Conservation (phyloP, 495 filamentous ascomycete species). For the Cetradonia linearis region DNA sequence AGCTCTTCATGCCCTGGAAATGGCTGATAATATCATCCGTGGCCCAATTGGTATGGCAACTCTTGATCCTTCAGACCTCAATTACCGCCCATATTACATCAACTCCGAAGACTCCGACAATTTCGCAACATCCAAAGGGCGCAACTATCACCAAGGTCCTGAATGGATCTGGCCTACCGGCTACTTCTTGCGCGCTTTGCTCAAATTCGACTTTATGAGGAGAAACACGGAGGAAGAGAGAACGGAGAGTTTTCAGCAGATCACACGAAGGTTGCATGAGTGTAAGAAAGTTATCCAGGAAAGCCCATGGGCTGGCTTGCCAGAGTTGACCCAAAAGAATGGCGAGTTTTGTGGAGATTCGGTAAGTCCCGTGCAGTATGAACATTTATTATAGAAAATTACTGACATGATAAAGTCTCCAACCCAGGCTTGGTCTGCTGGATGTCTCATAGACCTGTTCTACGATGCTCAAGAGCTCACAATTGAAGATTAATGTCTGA, state of each 20-base stretch:
- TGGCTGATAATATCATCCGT: constrained; percentile 66
- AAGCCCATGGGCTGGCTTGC: constrained; percentile 81
- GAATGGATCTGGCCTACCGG: constrained; percentile 99
- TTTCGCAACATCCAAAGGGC: constrained; percentile 81
- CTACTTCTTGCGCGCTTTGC: constrained; percentile 81
- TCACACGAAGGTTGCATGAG: constrained; percentile 68
- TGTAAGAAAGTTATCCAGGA: constrained; percentile 70
- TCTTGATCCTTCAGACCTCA: constrained; percentile 79
- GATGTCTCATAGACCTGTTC: constrained; percentile 88
- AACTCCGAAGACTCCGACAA: constrained; percentile 88
- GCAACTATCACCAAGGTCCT: constrained; percentile 96
- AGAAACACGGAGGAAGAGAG: constrained; percentile 51
- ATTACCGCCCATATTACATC: constrained; percentile 88
- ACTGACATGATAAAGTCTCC: constrained; percentile 50
- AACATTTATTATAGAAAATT: neutral
- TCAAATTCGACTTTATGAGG: constrained; percentile 78
- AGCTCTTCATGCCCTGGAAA: constrained; percentile 64
- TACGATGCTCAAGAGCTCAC: constrained; percentile 62
- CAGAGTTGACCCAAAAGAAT: constrained; percentile 85
- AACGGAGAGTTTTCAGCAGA: constrained; percentile 86
- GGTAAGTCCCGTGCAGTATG: constrained; percentile 36
- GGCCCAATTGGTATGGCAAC: constrained; percentile 94
- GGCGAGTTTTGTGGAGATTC: constrained; percentile 80
- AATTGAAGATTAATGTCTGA: constrained; percentile 15
- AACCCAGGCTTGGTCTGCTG: constrained; percentile 91